These are phyloP conservation scores for Pseudisothecium myosuroides DNA, from an alignment of 225 moss, liverwort and hornwort species.

Conservation along the genomic window DNA sequence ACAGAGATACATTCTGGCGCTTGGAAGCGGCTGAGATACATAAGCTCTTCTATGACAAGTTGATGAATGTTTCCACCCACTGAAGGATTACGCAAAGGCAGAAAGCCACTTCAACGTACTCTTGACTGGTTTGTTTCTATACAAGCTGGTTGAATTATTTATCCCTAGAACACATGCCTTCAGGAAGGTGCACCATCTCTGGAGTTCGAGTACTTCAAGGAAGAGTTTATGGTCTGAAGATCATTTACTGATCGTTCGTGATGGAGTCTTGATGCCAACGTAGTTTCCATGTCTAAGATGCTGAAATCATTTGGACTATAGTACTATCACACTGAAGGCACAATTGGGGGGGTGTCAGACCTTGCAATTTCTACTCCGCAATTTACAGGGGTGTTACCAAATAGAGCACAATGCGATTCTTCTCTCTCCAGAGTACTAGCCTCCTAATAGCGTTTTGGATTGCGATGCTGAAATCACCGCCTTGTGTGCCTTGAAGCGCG, in stretches of 20 bases:
- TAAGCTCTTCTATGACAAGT: conserved; percentile 54
- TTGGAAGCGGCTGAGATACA: conserved; percentile 78
- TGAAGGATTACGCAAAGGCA: not conserved
- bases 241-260: not conserved
- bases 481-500: too few species aligned
- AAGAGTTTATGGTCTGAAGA: not conserved
- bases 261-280: too few species aligned
- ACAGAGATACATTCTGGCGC: conserved; percentile 73
- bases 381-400: not conserved
- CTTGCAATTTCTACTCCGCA: not conserved
- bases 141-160: not conserved
- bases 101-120: not conserved
- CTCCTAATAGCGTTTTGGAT: not conserved
- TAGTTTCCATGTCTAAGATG: not conserved
- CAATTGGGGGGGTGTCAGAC: not conserved
- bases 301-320: not conserved
- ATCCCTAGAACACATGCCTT: not conserved
- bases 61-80: conserved; percentile 4
- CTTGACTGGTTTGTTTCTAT: not conserved
- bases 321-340: not conserved
- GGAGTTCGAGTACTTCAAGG: not conserved
- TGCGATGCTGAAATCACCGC: not conserved
- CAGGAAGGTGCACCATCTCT: not conserved
- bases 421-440: not conserved
- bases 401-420: not conserved